A percentile compares a stretch with the other conserved stretches of the same genome.
Evolutionary conservation across 805 yeast species (phyloP).

Genomic region (Suhomyces tanzawaensis): DNA sequence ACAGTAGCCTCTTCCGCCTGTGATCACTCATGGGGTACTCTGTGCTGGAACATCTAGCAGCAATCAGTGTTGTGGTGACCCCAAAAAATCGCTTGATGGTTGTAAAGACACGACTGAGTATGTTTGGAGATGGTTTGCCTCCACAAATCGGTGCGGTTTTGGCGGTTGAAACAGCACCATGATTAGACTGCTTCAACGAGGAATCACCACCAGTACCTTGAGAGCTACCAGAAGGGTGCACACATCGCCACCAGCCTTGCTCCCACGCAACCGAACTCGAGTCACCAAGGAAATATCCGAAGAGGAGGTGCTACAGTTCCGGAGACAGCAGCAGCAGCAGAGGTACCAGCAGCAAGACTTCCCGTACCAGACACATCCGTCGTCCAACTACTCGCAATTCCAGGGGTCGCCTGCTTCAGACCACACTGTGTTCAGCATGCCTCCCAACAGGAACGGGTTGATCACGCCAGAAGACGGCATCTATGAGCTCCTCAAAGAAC

Average conservation of each 20-base stretch:
- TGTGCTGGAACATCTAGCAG: too few species aligned
- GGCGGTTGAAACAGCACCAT: too few species aligned
- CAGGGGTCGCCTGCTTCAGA: constrained; percentile 26
- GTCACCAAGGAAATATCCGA: constrained; percentile 32
- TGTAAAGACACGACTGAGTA: too few species aligned
- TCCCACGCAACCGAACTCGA: constrained; percentile 20
- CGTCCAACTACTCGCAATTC: constrained; percentile 20
- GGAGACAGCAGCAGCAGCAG: constrained; percentile 8
- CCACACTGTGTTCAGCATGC: constrained; percentile 32
- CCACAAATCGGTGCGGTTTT: too few species aligned
- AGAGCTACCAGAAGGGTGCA: background rate
- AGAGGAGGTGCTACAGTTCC: constrained; percentile 30
- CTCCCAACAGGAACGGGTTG: constrained; percentile 48
- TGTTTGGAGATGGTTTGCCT: too few species aligned
- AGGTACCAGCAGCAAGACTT: constrained; percentile 15
- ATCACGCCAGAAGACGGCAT: constrained; percentile 59
- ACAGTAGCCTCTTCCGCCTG: too few species aligned
- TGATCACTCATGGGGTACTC: too few species aligned
- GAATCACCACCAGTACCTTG: background rate
- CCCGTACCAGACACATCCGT: constrained; percentile 29
- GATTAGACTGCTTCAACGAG: too few species aligned
- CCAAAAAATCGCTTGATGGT: too few species aligned
- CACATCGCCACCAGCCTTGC: background rate
- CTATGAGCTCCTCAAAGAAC: constrained; percentile 64
- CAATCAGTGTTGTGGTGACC: too few species aligned